Base-by-base conservation (phyloP, 1,284 basidiomycete genomes). In the Chalciporus sp. region DNA sequence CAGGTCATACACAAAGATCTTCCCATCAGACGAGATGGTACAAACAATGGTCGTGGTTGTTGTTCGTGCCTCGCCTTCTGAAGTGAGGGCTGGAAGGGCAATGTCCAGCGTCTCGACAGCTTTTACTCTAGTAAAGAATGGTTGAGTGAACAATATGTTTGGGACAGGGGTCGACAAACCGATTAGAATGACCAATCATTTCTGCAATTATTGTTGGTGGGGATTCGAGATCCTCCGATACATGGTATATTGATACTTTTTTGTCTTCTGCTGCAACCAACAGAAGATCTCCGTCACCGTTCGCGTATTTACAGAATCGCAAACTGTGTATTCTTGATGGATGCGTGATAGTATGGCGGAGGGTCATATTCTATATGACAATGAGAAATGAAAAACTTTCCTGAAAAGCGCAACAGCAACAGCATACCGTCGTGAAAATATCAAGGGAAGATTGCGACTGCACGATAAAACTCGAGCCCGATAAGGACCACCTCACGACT, bases 181-280 rank as follows among this genome's bases (percentile, higher is more conserved):
- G 81, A 70, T 91, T 93, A 17, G 72, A 68, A 62, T 93, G 91
- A 0, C 92, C 92, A 0, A 81, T 67, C 71, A 92, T 75, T 55
- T 82, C 74, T 2, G 86, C 89, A 31, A 90, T 70, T 11, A 86
- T 69, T 1, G 63, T 72, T 5, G 87, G 82, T 1, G 68, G 53
- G 16, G 68, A 68, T 14, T 76, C 71, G 3, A 66, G 64, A 56
- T 82, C 76, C 5, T 73, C 61, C 5, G 73, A 70, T 43, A 88
- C 59, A 37, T 79, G 75, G 73, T 94, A 95, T 14, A 94, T 74
- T 1, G 91, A 82, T 1, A 92, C 75, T 58, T 87, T 88, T 61
- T 89, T 92, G 69, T 96, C 92, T 71, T 98, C 94, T 1, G 88
- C 92, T 1, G 85, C 91, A 9, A 87, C 88, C 35, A 94, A 78